phyloP scores from a whole-genome alignment of 2,329 filamentous ascomycete species.

The Aspergillus ustus region DNA sequence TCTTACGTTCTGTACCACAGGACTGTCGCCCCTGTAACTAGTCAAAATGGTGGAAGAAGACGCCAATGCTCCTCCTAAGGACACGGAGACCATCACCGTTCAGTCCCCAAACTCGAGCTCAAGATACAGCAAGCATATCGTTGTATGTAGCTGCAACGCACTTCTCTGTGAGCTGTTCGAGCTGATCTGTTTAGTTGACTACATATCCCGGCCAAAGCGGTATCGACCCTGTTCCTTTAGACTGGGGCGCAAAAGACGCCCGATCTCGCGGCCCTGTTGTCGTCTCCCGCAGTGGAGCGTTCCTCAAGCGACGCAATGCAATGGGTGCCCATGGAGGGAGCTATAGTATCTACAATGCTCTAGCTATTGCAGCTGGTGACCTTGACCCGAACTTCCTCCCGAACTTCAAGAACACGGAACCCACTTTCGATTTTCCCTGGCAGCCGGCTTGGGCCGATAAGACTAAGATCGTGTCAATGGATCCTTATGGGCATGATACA shows the following conservation, averaged over 20 bases:
- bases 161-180: background rate
- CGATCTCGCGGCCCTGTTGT: conserved; percentile 81
- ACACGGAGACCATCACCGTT: conserved; percentile 24
- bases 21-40: background rate
- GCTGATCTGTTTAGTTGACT: conserved; percentile 53
- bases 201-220: conserved; percentile 95
- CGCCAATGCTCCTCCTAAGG: conserved; percentile 12
- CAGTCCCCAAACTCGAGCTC: conserved; percentile 29
- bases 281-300: conserved; percentile 58
- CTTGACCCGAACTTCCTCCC: conserved; percentile 80
- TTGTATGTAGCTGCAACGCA: conserved; percentile 29
- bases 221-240: conserved; percentile 85
- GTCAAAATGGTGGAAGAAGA: conserved; percentile 31
- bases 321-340: conserved; percentile 82
- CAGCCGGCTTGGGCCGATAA: conserved; percentile 87
- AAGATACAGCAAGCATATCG: conserved; percentile 41
- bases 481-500: conserved; percentile 86
- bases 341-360: conserved; percentile 93
- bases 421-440: conserved; percentile 84
- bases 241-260: conserved; percentile 83
- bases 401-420: conserved; percentile 84
- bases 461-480: conserved; percentile 97
- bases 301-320: conserved; percentile 50
- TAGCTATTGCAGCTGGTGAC: conserved; percentile 90
- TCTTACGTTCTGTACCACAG: background rate